Evolutionary conservation across 2,329 filamentous ascomycete species (phyloP).

Genomic region (Pyricularia sp.): DNA sequence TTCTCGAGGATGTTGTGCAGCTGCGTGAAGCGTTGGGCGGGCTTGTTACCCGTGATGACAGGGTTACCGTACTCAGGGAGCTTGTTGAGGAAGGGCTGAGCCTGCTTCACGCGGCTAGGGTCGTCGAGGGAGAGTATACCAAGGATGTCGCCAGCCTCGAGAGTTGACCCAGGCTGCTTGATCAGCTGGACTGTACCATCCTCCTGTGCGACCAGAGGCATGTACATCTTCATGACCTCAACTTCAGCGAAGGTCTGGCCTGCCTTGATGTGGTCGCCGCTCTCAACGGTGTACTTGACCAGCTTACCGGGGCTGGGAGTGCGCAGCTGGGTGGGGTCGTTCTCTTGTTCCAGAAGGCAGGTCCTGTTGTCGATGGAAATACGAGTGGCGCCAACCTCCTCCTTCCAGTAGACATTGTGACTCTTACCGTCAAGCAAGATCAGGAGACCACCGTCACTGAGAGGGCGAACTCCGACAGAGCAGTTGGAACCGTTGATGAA

Average conservation of each 20-base stretch:
- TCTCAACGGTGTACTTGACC: slow-evolving; percentile 95
- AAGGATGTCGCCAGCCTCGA: slow-evolving; percentile 97
- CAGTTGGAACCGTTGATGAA: slow-evolving; percentile 99
- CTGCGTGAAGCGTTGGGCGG: slow-evolving; percentile 75
- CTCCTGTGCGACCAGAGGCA: slow-evolving; percentile 91
- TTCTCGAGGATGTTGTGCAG: slow-evolving; percentile 72
- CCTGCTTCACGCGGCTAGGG: slow-evolving; percentile 92
- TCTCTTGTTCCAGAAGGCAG: slow-evolving; percentile 95
- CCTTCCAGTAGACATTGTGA: slow-evolving; percentile 99
- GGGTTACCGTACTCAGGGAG: slow-evolving; percentile 81
- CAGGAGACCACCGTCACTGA: slow-evolving; percentile 89
- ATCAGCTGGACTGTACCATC: slow-evolving; percentile 96
- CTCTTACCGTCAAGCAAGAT: slow-evolving; percentile 85
- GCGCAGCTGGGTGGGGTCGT: slow-evolving; percentile 93
- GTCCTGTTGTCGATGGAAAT: slow-evolving; percentile 97
- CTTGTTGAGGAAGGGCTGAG: slow-evolving; percentile 85
- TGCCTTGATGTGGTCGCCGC: slow-evolving; percentile 84
- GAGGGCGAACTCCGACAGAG: slow-evolving; percentile 80
- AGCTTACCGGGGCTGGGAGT: slow-evolving; percentile 95
- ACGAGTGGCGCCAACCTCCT: slow-evolving; percentile 92
- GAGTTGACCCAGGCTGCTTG: slow-evolving; percentile 96
- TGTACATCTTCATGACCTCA: slow-evolving; percentile 99
- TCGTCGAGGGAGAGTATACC: slow-evolving; percentile 94
- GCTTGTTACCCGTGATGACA: slow-evolving; percentile 82
- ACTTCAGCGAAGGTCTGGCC: slow-evolving; percentile 94